Evolutionary conservation across 1,284 basidiomycete genomes (phyloP), one percentile per base, ranked within the genome.

Genomic region (Malassezia nana): DNA sequence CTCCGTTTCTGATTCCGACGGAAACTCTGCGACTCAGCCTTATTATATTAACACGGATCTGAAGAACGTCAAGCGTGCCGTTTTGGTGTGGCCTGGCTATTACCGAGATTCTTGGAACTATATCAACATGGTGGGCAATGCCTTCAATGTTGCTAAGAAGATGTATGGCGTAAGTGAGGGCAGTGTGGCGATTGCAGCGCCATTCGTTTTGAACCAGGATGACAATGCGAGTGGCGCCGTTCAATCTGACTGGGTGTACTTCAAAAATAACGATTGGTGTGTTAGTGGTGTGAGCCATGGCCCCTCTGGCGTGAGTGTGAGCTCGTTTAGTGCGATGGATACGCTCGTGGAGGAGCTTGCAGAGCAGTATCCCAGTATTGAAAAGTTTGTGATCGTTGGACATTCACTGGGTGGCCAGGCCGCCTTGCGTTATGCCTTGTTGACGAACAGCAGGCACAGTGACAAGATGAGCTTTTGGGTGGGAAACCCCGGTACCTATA

Each of bases 361-460:
- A 32, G 45, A 55, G 13, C 46, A 63, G 33, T 72, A 56, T 32
- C 64, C 69, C 2, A 59, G 55, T 18, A 54, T 70, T 15, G 65
- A 69, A 40, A 62, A 64, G 43, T 63, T 68, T 13, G 65, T 69
- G 8, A 38, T 72, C 18, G 66, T 52, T 29, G 69, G 69, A 16
- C 67, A 69, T 43, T 72, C 69, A 13, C 66, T 71, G 60, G 68
- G 68, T 13, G 68, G 54, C 2, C 67, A 67, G 28, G 61, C 64
- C 2, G 46, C 58, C 1, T 57, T 64, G 48, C 50, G 67, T 6
- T 71, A 69, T 26, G 55, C 67, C 0, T n/a, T 66, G 22, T 44
- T 69, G 10, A 65, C 64, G 35, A 62, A 65, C 51, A 55, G 59
- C 38, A 65, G 64, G 39, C 62, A 69, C 45, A 62, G 63, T 58